A percentile compares a stretch with the other conserved stretches of the same genome.
These are phyloP conservation scores for Lichina pygmaea DNA, from an alignment of 495 filamentous ascomycete genomes.

Conservation along the genomic window DNA sequence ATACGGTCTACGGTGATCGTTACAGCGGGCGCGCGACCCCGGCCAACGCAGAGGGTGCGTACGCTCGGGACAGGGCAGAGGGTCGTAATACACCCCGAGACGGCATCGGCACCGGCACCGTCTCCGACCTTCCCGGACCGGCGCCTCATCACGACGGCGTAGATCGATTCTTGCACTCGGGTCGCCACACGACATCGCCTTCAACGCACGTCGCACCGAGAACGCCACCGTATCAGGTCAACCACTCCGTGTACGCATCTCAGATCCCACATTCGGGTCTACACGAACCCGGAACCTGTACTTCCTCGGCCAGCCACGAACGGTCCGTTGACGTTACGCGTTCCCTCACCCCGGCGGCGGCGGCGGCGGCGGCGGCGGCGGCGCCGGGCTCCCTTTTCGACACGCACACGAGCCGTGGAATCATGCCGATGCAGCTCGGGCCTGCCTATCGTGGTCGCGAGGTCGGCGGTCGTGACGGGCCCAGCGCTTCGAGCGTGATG, in stretches of 20 bases:
- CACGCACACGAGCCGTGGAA: background rate
- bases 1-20: background rate
- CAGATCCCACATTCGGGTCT: background rate
- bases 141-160: no score
- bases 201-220: no score
- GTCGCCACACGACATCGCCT: no score
- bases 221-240: no score
- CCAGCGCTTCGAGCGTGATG: background rate
- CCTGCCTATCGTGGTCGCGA: background rate
- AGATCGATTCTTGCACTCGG: no score
- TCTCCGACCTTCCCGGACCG: background rate
- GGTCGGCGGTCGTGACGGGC: background rate
- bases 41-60: no score
- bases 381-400: background rate
- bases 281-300: background rate
- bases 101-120: background rate
- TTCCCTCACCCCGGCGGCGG: background rate
- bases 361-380: background rate
- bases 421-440: background rate
- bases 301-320: background rate
- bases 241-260: background rate
- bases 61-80: no score
- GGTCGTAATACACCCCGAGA: background rate
- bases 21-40: no score
- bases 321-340: background rate